Evolutionary conservation across 2,329 filamentous ascomycete species (phyloP).

Genomic region (Aspergillus niger): DNA sequence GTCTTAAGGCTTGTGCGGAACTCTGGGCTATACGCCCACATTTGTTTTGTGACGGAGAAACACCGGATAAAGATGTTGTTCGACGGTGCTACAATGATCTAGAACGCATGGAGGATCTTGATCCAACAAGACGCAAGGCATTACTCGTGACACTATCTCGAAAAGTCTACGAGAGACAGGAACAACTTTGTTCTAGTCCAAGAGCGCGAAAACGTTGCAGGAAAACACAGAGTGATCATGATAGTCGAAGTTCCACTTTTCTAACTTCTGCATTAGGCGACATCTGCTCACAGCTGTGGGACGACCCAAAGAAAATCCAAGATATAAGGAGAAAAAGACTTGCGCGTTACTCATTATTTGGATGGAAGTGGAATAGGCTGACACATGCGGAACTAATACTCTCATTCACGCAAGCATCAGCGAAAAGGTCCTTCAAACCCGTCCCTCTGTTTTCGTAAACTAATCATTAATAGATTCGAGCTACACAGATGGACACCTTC

Average conservation of each 20-base stretch:
- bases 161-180: conserved; percentile 6
- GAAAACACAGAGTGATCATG: conserved; percentile 7
- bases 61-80: no score
- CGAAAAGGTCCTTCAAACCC: conserved; percentile 9
- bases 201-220: conserved; percentile 9
- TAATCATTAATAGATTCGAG: conserved; percentile 8
- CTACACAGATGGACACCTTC: conserved; percentile 2
- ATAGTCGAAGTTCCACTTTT: conserved; percentile 2
- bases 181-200: conserved; percentile 1
- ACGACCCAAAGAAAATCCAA: conserved; percentile 3
- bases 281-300: conserved; percentile 9
- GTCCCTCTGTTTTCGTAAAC: conserved; percentile 5
- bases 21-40: conserved; percentile 2
- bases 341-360: conserved; percentile 7
- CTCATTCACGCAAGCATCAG: conserved; percentile 3
- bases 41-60: background rate
- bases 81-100: no score
- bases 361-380: conserved; percentile 11
- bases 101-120: no score
- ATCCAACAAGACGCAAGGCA: conserved; percentile 3
- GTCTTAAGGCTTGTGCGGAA: conserved; percentile 8
- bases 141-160: conserved; percentile 8
- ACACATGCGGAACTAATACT: conserved; percentile 8
- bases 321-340: conserved; percentile 5
- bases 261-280: conserved; percentile 8